A percentile compares a stretch with the other conserved stretches of the same genome.
phyloP scores from a whole-genome alignment of 352 stramenopile genomes.

The Pythium sukuiense region DNA sequence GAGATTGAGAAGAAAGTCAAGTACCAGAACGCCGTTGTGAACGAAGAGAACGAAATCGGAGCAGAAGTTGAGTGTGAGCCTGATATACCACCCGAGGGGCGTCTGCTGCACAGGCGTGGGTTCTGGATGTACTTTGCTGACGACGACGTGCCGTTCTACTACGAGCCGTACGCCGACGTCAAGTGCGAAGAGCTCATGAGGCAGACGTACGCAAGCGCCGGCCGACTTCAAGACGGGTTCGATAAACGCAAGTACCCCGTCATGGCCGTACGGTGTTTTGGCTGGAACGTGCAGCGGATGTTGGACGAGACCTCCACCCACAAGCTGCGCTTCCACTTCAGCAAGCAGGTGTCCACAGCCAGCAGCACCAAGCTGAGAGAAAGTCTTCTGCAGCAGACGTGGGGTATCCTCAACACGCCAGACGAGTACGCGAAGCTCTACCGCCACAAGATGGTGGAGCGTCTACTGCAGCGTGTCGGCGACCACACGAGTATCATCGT shows the following conservation, averaged over 20 bases:
- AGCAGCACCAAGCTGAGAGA: constrained; percentile 25
- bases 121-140: constrained; percentile 40
- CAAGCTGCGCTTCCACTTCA: constrained; percentile 47
- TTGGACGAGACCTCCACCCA: constrained; percentile 23
- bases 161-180: constrained; percentile 31
- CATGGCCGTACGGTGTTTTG: constrained; percentile 33
- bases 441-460: constrained; percentile 35
- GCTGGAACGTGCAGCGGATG: constrained; percentile 42
- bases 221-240: constrained; percentile 32
- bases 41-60: background rate
- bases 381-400: constrained; percentile 30
- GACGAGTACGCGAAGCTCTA: constrained; percentile 40
- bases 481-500: constrained; percentile 38
- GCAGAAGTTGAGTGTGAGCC: background rate
- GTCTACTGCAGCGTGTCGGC: constrained; percentile 42
- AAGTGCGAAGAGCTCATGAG: constrained; percentile 31
- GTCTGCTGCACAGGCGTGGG: constrained; percentile 15
- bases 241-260: constrained; percentile 18
- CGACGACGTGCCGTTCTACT: constrained; percentile 48
- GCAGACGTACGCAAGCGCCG: constrained; percentile 30
- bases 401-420: constrained; percentile 39
- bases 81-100: background rate
- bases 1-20: constrained; percentile 5
- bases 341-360: constrained; percentile 28
- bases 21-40: background rate